Evolutionary conservation across 2,329 filamentous ascomycete genomes (phyloP).

Genomic region (Cladosporium oxysporum): DNA sequence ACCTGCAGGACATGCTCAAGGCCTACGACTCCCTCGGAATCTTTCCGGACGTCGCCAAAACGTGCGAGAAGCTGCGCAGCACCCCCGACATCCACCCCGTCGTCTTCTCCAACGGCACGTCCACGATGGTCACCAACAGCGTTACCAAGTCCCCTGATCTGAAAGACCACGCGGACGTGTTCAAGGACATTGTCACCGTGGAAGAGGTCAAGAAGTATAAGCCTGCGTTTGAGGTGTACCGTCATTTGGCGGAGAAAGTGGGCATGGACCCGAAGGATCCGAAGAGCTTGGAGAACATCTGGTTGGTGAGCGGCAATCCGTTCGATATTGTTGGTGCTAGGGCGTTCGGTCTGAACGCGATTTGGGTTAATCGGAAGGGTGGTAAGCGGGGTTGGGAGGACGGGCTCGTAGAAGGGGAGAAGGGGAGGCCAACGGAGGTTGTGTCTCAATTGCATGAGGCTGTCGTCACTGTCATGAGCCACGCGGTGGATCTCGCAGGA

Average conservation of each 20-base stretch:
- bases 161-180: constrained; percentile 48
- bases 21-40: constrained; percentile 65
- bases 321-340: constrained; percentile 71
- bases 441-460: constrained; percentile 61
- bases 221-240: constrained; percentile 63
- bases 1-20: constrained; percentile 57
- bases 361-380: constrained; percentile 66
- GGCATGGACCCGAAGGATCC: constrained; percentile 47
- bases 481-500: constrained; percentile 8
- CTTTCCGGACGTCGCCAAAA: constrained; percentile 64
- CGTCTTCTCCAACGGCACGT: constrained; percentile 71
- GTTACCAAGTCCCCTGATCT: constrained; percentile 60
- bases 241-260: constrained; percentile 56
- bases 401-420: constrained; percentile 50
- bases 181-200: constrained; percentile 62
- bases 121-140: constrained; percentile 62
- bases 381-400: constrained; percentile 63
- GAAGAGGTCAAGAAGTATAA: constrained; percentile 65
- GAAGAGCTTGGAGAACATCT: constrained; percentile 54
- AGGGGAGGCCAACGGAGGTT: constrained; percentile 55
- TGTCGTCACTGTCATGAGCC: constrained; percentile 36
- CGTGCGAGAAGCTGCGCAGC: constrained; percentile 51
- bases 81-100: constrained; percentile 53
- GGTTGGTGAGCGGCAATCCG: constrained; percentile 71
- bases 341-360: constrained; percentile 61